These are phyloP conservation scores for Rosa chinensis DNA, from an alignment of 306 rosid genomes.

Conservation along the genomic window DNA sequence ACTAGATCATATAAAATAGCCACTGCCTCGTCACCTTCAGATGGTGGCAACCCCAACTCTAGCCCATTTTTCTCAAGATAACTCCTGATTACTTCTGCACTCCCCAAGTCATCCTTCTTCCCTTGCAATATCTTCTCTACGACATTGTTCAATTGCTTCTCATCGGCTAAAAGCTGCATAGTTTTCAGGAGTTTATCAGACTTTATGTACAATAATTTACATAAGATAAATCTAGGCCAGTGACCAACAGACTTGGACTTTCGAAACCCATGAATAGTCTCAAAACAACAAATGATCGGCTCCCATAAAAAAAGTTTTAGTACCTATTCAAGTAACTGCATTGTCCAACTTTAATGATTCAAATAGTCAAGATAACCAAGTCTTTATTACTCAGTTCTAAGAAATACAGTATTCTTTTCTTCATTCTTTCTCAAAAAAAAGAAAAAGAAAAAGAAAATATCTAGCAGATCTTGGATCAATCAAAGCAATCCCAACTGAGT, in stretches of 20 bases:
- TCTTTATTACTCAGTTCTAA: background rate
- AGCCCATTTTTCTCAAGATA: constrained; percentile 57
- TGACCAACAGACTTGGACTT: background rate
- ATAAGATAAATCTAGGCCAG: background rate
- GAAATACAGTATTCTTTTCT: background rate
- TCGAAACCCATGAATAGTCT: background rate
- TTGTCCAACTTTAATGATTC: background rate
- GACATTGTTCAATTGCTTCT: constrained; percentile 53
- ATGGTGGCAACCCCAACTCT: constrained; percentile 64
- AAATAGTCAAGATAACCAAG: background rate
- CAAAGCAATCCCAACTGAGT: background rate
- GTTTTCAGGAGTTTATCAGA: constrained; percentile 2
- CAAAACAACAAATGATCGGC: background rate
- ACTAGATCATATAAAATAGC: constrained; percentile 65
- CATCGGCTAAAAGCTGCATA: constrained; percentile 72
- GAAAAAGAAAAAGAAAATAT: background rate
- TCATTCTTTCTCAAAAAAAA: background rate
- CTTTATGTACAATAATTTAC: background rate
- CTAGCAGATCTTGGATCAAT: background rate
- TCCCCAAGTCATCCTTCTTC: constrained; percentile 40
- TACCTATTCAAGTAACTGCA: background rate
- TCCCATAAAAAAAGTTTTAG: background rate
- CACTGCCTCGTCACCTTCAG: constrained; percentile 56
- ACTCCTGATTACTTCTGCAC: constrained; percentile 45
- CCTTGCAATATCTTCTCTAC: constrained; percentile 53